phyloP scores from a whole-genome alignment of 2,329 filamentous ascomycete species.

The Bisporella sp. region DNA sequence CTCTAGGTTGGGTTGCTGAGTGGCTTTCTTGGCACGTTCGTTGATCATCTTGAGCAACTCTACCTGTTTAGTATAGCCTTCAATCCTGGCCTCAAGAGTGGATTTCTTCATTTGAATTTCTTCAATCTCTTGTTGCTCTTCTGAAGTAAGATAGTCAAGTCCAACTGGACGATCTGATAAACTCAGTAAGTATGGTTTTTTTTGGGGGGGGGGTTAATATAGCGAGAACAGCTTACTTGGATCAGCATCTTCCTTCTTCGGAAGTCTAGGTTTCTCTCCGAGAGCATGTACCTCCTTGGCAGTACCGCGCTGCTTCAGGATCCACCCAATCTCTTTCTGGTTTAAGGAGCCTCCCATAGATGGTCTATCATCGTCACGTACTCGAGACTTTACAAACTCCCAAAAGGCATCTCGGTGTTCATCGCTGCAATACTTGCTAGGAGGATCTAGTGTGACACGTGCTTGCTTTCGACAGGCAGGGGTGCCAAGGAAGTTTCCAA shows the following conservation, averaged over 20 bases:
- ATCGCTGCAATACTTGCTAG: constrained; percentile 27
- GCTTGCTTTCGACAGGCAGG: constrained; percentile 21
- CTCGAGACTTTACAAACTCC: constrained; percentile 9
- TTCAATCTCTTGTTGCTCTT: constrained; percentile 18
- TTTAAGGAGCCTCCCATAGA: constrained; percentile 24
- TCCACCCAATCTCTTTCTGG: constrained; percentile 14
- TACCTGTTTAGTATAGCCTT: constrained; percentile 13
- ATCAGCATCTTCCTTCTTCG: constrained; percentile 17
- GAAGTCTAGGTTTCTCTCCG: constrained; percentile 22
- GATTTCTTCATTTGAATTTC: constrained; percentile 14
- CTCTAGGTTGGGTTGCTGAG: constrained; percentile 13
- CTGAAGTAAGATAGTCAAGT: constrained; percentile 19
- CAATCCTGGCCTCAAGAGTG: constrained; percentile 12
- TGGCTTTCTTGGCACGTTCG: constrained; percentile 16
- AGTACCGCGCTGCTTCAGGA: constrained; percentile 14
- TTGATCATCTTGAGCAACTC: constrained; percentile 21
- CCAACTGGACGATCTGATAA: constrained; percentile 18
- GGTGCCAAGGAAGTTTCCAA: constrained; percentile 8
- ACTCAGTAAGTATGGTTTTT: neutral
- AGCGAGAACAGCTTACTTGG: constrained; percentile 15
- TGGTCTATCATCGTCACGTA: constrained; percentile 16
- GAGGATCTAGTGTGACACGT: constrained; percentile 18
- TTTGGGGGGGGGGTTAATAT: neutral
- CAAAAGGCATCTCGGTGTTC: constrained; percentile 20
- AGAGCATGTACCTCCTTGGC: constrained; percentile 17